A percentile compares a stretch with the other conserved stretches of the same genome.
These are phyloP conservation scores for Limonium bicolor DNA, from an alignment of 148 eudicot species.

Conservation along the genomic window DNA sequence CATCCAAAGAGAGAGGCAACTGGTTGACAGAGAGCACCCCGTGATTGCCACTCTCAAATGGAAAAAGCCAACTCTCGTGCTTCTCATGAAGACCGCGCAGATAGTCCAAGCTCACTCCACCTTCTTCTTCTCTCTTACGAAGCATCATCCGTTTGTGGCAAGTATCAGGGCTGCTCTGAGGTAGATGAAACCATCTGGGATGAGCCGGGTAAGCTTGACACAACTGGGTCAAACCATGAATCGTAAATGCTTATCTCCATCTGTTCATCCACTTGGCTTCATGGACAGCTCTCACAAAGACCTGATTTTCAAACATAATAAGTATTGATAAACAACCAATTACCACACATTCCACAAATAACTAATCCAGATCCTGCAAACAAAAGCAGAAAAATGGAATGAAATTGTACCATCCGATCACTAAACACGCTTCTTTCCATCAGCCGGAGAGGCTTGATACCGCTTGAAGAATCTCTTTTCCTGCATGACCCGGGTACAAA, in stretches of 20 bases:
- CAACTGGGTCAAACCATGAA: constrained; percentile 98
- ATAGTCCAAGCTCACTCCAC: constrained; percentile 80
- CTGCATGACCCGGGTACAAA: constrained; percentile 94
- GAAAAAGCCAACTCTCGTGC: constrained; percentile 96
- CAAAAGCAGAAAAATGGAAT: not conserved
- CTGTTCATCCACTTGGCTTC: constrained; percentile 99
- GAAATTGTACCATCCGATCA: constrained; percentile 73
- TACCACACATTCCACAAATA: not conserved
- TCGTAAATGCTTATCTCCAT: constrained; percentile 97
- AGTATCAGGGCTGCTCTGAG: constrained; percentile 95
- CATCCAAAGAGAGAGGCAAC: constrained; percentile 30
- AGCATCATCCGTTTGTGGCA: constrained; percentile 93
- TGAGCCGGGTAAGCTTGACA: constrained; percentile 77
- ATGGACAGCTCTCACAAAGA: constrained; percentile 97
- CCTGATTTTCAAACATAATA: constrained; percentile 20
- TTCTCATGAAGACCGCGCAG: constrained; percentile 84
- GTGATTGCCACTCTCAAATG: constrained; percentile 60
- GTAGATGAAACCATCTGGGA: constrained; percentile 94
- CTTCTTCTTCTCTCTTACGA: constrained; percentile 92
- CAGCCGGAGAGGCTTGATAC: constrained; percentile 82
- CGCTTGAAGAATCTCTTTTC: constrained; percentile 80
- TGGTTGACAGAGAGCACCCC: constrained; percentile 59
- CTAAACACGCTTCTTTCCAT: constrained; percentile 99
- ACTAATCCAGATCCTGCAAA: not conserved
- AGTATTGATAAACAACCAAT: not conserved